Percentiles rank a stretch among this genome's conserved stretches.
Evolutionary conservation across 352 stramenopile genomes (phyloP).

Genomic region (Achlya hypogyna): DNA sequence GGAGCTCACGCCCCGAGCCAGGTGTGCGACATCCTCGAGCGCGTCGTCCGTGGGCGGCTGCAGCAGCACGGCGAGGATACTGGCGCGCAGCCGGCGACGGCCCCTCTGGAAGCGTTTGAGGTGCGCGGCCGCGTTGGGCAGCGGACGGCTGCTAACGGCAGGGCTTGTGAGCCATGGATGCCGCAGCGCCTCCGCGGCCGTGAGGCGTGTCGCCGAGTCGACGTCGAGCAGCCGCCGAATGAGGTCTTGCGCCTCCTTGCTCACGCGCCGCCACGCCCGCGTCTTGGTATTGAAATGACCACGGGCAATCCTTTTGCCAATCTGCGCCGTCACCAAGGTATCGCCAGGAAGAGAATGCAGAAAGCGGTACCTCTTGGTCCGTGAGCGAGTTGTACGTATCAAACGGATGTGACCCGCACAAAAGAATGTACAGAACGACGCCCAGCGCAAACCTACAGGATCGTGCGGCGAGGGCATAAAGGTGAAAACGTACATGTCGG

Average conservation of each 20-base stretch:
- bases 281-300: conserved; percentile 66
- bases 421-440: conserved; percentile 74
- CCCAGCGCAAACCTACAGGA: conserved; percentile 58
- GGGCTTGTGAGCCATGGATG: conserved; percentile 57
- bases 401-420: conserved; percentile 78
- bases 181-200: conserved; percentile 45
- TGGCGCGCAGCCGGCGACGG: conserved; percentile 59
- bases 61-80: conserved; percentile 68
- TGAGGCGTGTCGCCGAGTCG: conserved; percentile 55
- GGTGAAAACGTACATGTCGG: conserved; percentile 5
- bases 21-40: conserved; percentile 14
- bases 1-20: conserved; percentile 66
- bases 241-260: conserved; percentile 46
- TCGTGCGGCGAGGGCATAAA: neutral
- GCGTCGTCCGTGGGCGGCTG: conserved; percentile 40
- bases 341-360: too few species aligned
- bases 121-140: conserved; percentile 58
- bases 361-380: conserved; percentile 51
- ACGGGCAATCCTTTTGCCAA: conserved; percentile 67
- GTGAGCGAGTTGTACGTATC: conserved; percentile 80
- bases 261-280: conserved; percentile 65
- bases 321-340: conserved; percentile 37
- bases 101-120: conserved; percentile 75
- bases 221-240: conserved; percentile 63
- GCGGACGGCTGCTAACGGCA: conserved; percentile 38